phyloP scores from a whole-genome alignment of 23 red algal species.

The Agarophyton chilense region DNA sequence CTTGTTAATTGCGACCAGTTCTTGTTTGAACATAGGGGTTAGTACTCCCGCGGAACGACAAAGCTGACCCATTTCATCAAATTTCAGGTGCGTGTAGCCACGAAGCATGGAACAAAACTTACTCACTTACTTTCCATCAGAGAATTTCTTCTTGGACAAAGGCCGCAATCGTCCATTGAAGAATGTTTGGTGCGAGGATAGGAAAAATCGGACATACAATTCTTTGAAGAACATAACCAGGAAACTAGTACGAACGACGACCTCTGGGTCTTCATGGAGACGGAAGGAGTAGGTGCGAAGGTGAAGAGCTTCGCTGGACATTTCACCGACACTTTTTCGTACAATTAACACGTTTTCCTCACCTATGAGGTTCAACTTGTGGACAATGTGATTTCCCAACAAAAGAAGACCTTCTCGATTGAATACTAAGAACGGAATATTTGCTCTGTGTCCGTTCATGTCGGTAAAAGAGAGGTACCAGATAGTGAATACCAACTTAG shows the following conservation, averaged over 20 bases:
- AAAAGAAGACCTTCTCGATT: constrained; percentile 13
- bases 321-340: background rate
- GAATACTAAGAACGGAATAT: constrained; percentile 1
- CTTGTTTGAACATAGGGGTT: too few species aligned
- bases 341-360: background rate
- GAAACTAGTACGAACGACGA: background rate
- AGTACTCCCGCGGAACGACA: too few species aligned
- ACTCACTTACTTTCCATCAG: too few species aligned
- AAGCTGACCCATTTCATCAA: too few species aligned
- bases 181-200: background rate
- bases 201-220: background rate
- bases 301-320: background rate
- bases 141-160: too few species aligned
- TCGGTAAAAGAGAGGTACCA: constrained; percentile 18
- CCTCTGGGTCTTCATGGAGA: background rate
- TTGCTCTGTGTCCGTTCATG: background rate
- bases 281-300: background rate
- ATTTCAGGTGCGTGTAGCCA: too few species aligned
- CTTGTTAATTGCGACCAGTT: too few species aligned
- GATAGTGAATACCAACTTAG: background rate
- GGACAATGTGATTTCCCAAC: constrained; percentile 21
- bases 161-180: too few species aligned
- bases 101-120: too few species aligned
- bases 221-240: background rate
- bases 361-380: background rate